Evolutionary conservation across 192 early-diverging fungal species (phyloP).

Genomic region (Linnemannia exigua): DNA sequence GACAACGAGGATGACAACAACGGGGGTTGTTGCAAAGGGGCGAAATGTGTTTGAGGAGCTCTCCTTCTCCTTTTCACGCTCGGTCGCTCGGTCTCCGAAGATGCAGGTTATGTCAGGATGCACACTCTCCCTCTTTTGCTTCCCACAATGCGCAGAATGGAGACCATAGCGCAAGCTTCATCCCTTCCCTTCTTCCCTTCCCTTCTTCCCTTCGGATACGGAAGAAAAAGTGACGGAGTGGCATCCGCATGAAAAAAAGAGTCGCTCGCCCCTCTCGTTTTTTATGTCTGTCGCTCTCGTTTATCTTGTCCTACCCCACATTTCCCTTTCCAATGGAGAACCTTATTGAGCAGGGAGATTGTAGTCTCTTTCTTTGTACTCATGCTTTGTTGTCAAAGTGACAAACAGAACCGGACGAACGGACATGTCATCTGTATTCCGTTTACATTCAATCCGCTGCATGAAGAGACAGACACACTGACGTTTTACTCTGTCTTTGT

Average conservation of each 20-base stretch:
- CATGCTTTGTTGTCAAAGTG: background rate
- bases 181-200: no score
- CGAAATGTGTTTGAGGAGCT: background rate
- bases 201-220: background rate
- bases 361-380: background rate
- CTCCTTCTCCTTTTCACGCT: no score
- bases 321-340: background rate
- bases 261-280: background rate
- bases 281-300: background rate
- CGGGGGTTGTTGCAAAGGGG: background rate
- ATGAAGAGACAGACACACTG: background rate
- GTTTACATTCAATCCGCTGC: background rate
- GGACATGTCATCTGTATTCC: no score
- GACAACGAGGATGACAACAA: background rate
- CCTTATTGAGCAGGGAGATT: background rate
- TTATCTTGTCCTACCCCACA: conserved; percentile 14
- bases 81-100: background rate
- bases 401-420: background rate
- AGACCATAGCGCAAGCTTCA: background rate
- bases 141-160: background rate
- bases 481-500: background rate
- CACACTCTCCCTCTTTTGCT: background rate
- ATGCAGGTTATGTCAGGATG: no score
- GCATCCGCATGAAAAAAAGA: background rate
- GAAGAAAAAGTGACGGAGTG: background rate